Evolutionary conservation across 2,329 filamentous ascomycete genomes (phyloP).

Genomic region (Podosphaera fusca): DNA sequence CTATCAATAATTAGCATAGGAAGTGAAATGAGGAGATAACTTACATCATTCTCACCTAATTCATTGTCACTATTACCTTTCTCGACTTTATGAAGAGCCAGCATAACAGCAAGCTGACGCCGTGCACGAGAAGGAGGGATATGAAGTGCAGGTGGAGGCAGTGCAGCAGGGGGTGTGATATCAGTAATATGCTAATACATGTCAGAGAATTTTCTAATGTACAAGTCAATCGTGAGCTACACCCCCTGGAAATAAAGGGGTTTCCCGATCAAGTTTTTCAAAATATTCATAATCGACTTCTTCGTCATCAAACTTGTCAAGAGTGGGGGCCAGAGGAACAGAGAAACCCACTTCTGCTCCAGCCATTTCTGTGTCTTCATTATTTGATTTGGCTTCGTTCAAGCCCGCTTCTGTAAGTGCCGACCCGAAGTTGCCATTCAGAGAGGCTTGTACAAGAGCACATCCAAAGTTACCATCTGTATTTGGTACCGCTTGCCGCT

Average conservation of each 20-base stretch:
- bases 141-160: conserved; percentile 54
- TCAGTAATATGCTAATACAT: conserved; percentile 1
- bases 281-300: conserved; percentile 18
- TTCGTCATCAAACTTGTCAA: conserved; percentile 17
- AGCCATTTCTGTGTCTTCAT: conserved; percentile 74
- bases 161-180: conserved; percentile 33
- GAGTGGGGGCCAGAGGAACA: conserved; percentile 17
- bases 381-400: conserved; percentile 76
- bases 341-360: conserved; percentile 31
- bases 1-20: not conserved
- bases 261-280: conserved; percentile 17
- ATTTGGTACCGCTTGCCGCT: conserved; percentile 40
- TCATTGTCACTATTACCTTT: conserved; percentile 13
- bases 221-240: conserved; percentile 36
- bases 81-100: conserved; percentile 36
- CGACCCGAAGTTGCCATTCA: conserved; percentile 31
- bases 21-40: not conserved
- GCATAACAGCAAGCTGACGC: conserved; percentile 67
- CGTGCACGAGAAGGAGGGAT: conserved; percentile 70
- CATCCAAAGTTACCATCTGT: conserved; percentile 32
- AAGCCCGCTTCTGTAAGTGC: conserved; percentile 63
- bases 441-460: conserved; percentile 18
- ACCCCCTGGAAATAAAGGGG: conserved; percentile 18
- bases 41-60: conserved; percentile 13
- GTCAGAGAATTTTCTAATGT: conserved; percentile 8